Evolutionary conservation across 2,329 filamentous ascomycete species (phyloP).

Genomic region (Penicillium brasilianum): DNA sequence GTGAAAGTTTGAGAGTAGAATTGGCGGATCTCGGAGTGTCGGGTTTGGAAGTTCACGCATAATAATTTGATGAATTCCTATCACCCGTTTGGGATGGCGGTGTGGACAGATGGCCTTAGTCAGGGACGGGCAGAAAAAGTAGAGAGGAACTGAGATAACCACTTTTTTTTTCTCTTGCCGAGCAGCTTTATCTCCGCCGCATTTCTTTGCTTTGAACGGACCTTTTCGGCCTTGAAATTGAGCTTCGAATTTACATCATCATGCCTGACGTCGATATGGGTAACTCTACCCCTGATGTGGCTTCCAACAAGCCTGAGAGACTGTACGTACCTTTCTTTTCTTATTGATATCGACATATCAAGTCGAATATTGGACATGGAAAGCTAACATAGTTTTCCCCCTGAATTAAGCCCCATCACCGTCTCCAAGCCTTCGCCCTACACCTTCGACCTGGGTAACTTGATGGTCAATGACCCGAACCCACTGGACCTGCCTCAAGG

Average conservation of each 20-base stretch:
- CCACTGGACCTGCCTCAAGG: constrained; percentile 66
- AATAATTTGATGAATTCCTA: constrained; percentile 35
- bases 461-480: constrained; percentile 86
- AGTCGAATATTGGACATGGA: constrained; percentile 19
- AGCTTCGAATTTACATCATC: constrained; percentile 6
- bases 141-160: constrained; percentile 36
- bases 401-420: constrained; percentile 56
- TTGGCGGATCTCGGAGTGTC: constrained; percentile 16
- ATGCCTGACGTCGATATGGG: constrained; percentile 40
- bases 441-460: constrained; percentile 87
- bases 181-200: constrained; percentile 17
- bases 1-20: constrained; percentile 15
- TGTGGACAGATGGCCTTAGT: constrained; percentile 24
- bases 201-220: constrained; percentile 5
- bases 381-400: constrained; percentile 23
- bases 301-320: constrained; percentile 44
- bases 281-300: constrained; percentile 26
- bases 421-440: constrained; percentile 86
- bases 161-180: constrained; percentile 40
- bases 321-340: constrained; percentile 39
- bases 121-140: constrained; percentile 21
- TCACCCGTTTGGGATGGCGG: constrained; percentile 32
- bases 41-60: constrained; percentile 18
- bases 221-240: background rate
- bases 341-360: background rate